Percentiles rank a stretch among this genome's conserved stretches.
Conservation (phyloP, 495 filamentous ascomycete species). For the Aspergillus affinis region DNA sequence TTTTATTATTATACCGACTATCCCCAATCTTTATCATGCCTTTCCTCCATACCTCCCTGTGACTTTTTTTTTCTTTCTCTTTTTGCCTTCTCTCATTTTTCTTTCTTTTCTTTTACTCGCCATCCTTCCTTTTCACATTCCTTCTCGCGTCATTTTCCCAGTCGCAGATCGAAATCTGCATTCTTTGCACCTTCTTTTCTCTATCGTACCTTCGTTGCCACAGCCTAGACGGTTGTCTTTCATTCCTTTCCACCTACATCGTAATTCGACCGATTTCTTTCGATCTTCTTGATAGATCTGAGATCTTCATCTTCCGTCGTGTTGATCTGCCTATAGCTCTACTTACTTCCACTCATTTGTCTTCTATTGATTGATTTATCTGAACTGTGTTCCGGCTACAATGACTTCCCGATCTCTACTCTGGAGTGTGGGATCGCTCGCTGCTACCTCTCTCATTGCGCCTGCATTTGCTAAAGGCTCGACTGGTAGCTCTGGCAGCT, state of each 20-base stretch:
- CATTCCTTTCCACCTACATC: conserved; percentile 12
- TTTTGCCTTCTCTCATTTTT: neutral
- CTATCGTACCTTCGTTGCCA: conserved; percentile 1
- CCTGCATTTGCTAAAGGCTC: conserved; percentile 10
- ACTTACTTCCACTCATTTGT: neutral
- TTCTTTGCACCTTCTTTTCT: conserved; percentile 9
- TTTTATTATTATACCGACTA: conserved; percentile 8
- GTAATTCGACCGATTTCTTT: neutral
- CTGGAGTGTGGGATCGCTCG: conserved; percentile 23
- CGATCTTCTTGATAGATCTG: conserved; percentile 14
- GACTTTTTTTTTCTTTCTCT: neutral
- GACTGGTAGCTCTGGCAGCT: conserved; percentile 21
- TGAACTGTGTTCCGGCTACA: conserved; percentile 1
- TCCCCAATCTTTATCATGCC: conserved; percentile 5
- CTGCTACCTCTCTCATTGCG: conserved; percentile 16
- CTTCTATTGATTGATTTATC: conserved; percentile 1
- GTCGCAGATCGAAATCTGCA: conserved; percentile 25
- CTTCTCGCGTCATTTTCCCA: conserved; percentile 14
- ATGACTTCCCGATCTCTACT: conserved; percentile 22
- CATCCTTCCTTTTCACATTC: conserved; percentile 21
- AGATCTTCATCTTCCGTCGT: neutral
- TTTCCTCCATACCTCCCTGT: neutral
- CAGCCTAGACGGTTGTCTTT: conserved; percentile 25
- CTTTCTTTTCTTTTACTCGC: conserved; percentile 3
- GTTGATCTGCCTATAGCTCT: conserved; percentile 4